Evolutionary conservation across 2,329 filamentous ascomycete species (phyloP), one percentile per base, ranked within the genome.

Genomic region (Karstenula rhodostoma): DNA sequence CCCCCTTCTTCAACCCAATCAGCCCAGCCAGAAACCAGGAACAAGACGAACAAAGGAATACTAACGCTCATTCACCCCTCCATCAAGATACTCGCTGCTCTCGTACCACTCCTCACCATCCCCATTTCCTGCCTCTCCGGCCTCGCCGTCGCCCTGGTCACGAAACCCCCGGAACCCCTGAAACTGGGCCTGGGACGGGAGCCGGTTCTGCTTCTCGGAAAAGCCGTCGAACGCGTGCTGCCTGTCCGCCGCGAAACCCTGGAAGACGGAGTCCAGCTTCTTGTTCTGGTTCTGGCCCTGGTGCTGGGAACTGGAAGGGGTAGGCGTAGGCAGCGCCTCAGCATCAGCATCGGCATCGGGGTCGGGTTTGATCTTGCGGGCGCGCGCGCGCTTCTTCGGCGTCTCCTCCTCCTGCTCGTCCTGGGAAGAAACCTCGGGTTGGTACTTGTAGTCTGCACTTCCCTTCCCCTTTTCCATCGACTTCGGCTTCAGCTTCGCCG

Each of bases 21-120:
- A 58, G 2, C 12, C 15, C 17, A 29, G 27, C 27, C 27, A 29
- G 27, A 8, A 4, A 4, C 8, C 27, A 8, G 8, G 8, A 29
- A 29, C 4, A 29, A 32, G 4, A 10, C 4, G 29, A 32, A 32
- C 13, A 7, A 17, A 40, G 3, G 4, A 7, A n/a, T n/a, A 40
- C 37, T 33, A 3, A 27, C 19, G 27, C 22, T 9, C 7, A 6
- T 33, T 19, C 44, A 40, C 50, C 19, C 54, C 23, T 12, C 9
- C 33, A 46, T 56, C 56, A 2, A 40, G 37, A 15, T 58, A 51
- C 15, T 43, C 57, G 15, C n/a, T 23, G 2, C 56, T 61, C 19
- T 65, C 62, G 25, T 56, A 53, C 48, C 64, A 65, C 8, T 23
- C 19, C 12, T 60, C 57, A 1, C n/a, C 57, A 3, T 15, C 40